Percentiles rank a stretch among this genome's conserved stretches.
Evolutionary conservation across 2,329 filamentous ascomycete genomes (phyloP).

Genomic region (Endocalyx cinctus): DNA sequence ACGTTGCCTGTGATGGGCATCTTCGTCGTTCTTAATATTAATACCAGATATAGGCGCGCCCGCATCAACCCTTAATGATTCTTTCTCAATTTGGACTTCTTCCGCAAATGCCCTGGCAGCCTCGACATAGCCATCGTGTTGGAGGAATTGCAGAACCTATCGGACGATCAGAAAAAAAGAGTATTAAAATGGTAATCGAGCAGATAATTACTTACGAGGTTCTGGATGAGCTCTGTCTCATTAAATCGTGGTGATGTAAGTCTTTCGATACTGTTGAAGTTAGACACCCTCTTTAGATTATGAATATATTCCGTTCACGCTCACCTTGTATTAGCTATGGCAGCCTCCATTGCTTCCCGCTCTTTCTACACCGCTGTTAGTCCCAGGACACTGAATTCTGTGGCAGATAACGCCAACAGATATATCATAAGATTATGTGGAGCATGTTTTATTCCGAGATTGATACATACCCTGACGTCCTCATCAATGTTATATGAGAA

Average conservation of each 20-base stretch:
- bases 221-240: slow-evolving; percentile 76
- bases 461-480: slow-evolving; percentile 64
- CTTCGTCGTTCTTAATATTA: slow-evolving; percentile 73
- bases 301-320: slow-evolving; percentile 1
- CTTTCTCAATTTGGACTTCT: slow-evolving; percentile 71
- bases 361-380: slow-evolving; percentile 46
- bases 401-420: too few species aligned
- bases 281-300: slow-evolving; percentile 11
- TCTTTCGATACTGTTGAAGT: slow-evolving; percentile 42
- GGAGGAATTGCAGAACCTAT: slow-evolving; percentile 74
- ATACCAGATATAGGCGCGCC: slow-evolving; percentile 50
- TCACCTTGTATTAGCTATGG: slow-evolving; percentile 51
- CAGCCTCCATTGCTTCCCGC: slow-evolving; percentile 50
- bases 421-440: too few species aligned
- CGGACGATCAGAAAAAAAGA: slow-evolving; percentile 8
- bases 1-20: slow-evolving; percentile 85
- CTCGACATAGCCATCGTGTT: slow-evolving; percentile 93
- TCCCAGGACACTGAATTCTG: neutral
- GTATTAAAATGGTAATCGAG: neutral
- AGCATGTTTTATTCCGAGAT: too few species aligned
- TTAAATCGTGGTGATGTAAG: slow-evolving; percentile 57
- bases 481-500: slow-evolving; percentile 91
- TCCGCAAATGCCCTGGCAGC: slow-evolving; percentile 83
- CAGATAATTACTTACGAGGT: slow-evolving; percentile 50
- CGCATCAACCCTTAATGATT: slow-evolving; percentile 59